phyloP scores from a whole-genome alignment of 2,329 filamentous ascomycete genomes.

The Nemania diffusa region DNA sequence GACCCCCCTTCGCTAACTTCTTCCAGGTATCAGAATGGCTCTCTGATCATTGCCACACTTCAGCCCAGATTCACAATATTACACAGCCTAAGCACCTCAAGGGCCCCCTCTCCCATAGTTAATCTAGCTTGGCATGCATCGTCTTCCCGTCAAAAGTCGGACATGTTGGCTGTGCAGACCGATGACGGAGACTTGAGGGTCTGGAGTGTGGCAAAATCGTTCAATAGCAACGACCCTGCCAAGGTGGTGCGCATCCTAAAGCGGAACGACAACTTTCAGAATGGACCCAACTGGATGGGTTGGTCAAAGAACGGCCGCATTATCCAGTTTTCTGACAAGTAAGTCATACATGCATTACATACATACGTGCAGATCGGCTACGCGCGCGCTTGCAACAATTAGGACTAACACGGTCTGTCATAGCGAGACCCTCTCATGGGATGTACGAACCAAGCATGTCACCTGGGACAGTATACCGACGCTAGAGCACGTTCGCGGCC shows the following conservation, averaged over 20 bases:
- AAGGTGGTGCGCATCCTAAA: slow-evolving; percentile 91
- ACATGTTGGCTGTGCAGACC: slow-evolving; percentile 96
- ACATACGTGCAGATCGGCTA: slow-evolving; percentile 44
- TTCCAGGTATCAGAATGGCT: slow-evolving; percentile 89
- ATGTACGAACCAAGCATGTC: slow-evolving; percentile 97
- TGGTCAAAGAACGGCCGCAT: slow-evolving; percentile 99
- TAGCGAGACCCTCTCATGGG: slow-evolving; percentile 93
- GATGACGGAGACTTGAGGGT: slow-evolving; percentile 91
- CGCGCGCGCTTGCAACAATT: slow-evolving; percentile 59
- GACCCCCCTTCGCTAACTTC: slow-evolving; percentile 32
- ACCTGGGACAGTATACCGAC: slow-evolving; percentile 90
- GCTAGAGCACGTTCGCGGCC: slow-evolving; percentile 79
- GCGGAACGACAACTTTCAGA: slow-evolving; percentile 75
- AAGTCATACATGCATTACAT: slow-evolving; percentile 52
- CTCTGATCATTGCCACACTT: slow-evolving; percentile 86
- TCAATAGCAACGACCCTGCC: slow-evolving; percentile 76
- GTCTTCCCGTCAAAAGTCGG: slow-evolving; percentile 93
- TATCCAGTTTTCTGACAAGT: slow-evolving; percentile 92
- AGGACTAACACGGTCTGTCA: slow-evolving; percentile 47
- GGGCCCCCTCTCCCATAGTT: slow-evolving; percentile 86
- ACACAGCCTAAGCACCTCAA: slow-evolving; percentile 87
- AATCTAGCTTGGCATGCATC: slow-evolving; percentile 95
- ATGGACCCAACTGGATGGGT: slow-evolving; percentile 92
- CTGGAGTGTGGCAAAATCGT: slow-evolving; percentile 92
- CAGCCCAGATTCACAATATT: slow-evolving; percentile 94